Evolutionary conservation across 78 protist species (phyloP).

Genomic region (Chrysochromulina tobinii): DNA sequence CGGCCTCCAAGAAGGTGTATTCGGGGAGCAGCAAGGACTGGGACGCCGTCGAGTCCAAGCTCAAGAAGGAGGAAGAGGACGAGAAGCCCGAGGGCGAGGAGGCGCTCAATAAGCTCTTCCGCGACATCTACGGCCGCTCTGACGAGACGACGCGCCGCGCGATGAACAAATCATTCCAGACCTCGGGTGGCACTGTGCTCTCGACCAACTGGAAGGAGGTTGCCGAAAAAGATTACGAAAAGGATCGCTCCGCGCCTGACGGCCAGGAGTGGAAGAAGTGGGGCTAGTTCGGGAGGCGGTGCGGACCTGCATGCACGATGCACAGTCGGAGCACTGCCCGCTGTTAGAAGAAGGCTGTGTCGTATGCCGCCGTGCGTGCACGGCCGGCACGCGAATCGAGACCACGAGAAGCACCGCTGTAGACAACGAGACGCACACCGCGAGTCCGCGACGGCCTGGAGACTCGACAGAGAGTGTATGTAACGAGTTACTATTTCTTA

Average conservation of each 20-base stretch:
- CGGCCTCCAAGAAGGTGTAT: too few relatives aligned
- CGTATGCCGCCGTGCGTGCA: too few relatives aligned
- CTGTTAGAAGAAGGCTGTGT: too few relatives aligned
- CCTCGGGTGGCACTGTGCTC: conserved; percentile 19
- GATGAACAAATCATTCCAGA: conserved; percentile 29
- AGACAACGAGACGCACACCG: too few relatives aligned
- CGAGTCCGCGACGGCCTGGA: too few relatives aligned
- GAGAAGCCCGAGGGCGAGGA: conserved; percentile 29
- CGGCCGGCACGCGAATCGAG: too few relatives aligned
- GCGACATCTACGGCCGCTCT: background rate
- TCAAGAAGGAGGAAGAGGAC: background rate
- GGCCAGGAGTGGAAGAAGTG: conserved; percentile 33
- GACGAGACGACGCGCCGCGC: background rate
- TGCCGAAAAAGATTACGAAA: background rate
- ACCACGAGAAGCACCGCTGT: too few relatives aligned
- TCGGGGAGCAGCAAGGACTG: background rate
- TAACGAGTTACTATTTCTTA: too few relatives aligned
- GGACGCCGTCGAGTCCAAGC: background rate
- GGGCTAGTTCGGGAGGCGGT: background rate
- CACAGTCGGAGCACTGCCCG: too few relatives aligned
- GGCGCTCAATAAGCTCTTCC: conserved; percentile 27
- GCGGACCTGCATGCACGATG: too few relatives aligned
- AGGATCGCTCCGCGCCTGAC: background rate
- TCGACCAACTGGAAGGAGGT: conserved; percentile 10
- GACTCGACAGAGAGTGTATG: too few relatives aligned